Conservation (phyloP, 495 filamentous ascomycete species). For the Saxophila tyrrhenica region DNA sequence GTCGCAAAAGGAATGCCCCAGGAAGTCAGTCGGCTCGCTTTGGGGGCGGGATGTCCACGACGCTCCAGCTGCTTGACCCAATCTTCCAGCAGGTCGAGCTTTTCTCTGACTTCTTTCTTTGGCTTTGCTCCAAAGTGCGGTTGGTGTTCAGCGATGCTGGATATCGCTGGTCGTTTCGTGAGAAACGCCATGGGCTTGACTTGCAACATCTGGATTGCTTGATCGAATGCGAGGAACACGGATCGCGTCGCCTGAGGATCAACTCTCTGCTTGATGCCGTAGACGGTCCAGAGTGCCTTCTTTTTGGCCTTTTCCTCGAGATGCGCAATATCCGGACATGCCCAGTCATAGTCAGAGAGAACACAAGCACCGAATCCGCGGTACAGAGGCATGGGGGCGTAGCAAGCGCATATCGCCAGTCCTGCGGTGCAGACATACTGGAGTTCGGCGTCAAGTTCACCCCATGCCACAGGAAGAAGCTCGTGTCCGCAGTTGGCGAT, state of each 20-base stretch:
- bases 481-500: slow-evolving; percentile 2
- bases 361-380: slow-evolving; percentile 7
- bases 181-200: slow-evolving; percentile 8
- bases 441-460: slow-evolving; percentile 1
- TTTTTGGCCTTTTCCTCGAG: slow-evolving; percentile 4
- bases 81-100: not conserved
- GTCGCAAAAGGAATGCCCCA: not conserved
- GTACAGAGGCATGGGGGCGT: slow-evolving; percentile 7
- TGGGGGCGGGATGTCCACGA: not conserved
- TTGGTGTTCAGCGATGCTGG: not conserved
- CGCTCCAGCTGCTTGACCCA: not conserved
- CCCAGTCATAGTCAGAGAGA: slow-evolving; percentile 6
- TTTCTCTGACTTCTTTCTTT: not conserved
- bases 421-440: slow-evolving; percentile 8
- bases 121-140: not conserved
- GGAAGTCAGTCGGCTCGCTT: not conserved
- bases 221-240: slow-evolving; percentile 4
- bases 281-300: not conserved
- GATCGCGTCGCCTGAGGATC: slow-evolving; percentile 5
- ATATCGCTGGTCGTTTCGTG: not conserved
- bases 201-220: slow-evolving; percentile 6
- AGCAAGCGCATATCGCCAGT: slow-evolving; percentile 2
- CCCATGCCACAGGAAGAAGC: slow-evolving; percentile 2
- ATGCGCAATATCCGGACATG: not conserved
- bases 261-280: not conserved